Evolutionary conservation across 805 yeast genomes (phyloP), one percentile per base, ranked within the genome.

Genomic region (Scheffersomyces amazonensis): DNA sequence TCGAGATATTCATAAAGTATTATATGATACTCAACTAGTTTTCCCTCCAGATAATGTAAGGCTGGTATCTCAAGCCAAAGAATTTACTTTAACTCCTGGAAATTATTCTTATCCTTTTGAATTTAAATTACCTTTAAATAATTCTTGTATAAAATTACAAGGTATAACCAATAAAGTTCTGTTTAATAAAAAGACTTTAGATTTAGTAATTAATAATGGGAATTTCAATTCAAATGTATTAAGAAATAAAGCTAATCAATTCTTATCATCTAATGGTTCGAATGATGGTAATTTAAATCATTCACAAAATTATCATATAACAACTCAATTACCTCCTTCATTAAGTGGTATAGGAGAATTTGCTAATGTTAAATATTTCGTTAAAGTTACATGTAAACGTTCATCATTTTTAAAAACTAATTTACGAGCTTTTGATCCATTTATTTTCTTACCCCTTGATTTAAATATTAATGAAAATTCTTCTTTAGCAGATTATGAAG

Each of bases 321-420:
- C 56, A 7, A 23, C 48, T 2, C 66, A 56, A 36, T 49, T 64
- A 16, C 70, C 70, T 1, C 70, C 70, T 1, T 57, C 68, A 2
- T 42, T 62, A n/a, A 44, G 52, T 20, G 65, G 53, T 16, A 52
- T 48, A 48, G 63, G 60, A 11, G 53, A 58, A 25, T 53, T 50
- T 50, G 77, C 75, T 6, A 50, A 54, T 9, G 56, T 78, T 35
- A 63, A 68, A 39, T 81, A 81, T 52, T 80, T 72, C 50, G 66
- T 81, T 38, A 80, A 81, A 54, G 83, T 70, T 8, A 80, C 86
- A 0, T 80, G 80, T 30, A 75, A 74, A 40, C 52, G 81, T 32
- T 57, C 80, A 2, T 67, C 79, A 2, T 49, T 78, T 22, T 60
- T 76, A 39, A 71, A 71, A 38, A 35, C 66, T 19, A 80, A 78